These are phyloP conservation scores for Sclerotinia trifoliorum DNA, from an alignment of 2,329 filamentous ascomycete species.

Conservation along the genomic window DNA sequence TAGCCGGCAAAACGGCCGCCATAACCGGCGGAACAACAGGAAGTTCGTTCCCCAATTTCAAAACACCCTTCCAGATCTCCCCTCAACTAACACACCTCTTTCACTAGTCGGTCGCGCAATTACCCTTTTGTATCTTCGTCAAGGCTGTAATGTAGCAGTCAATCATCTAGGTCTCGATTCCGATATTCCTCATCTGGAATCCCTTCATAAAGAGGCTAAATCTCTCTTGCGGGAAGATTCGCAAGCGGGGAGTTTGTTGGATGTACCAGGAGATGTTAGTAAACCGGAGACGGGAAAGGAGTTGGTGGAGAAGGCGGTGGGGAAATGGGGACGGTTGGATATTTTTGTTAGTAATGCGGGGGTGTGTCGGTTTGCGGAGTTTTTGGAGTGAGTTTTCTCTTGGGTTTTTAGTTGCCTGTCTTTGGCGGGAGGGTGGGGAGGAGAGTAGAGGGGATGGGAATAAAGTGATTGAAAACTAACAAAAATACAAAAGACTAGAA, in stretches of 20 bases:
- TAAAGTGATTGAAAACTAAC: conserved; percentile 7
- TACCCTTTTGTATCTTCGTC: conserved; percentile 71
- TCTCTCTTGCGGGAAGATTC: conserved; percentile 45
- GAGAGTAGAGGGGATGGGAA: background rate
- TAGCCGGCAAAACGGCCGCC: conserved; percentile 21
- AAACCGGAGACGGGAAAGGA: conserved; percentile 67
- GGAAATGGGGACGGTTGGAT: conserved; percentile 62
- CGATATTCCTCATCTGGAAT: conserved; percentile 53
- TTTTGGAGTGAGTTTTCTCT: conserved; percentile 59
- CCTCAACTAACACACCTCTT: background rate
- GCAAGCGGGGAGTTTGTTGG: conserved; percentile 56
- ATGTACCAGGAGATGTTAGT: conserved; percentile 74
- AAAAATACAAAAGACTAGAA: conserved; percentile 51
- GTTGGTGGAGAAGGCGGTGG: conserved; percentile 66
- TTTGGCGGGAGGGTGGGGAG: background rate
- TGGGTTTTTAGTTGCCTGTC: conserved; percentile 15
- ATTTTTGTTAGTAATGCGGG: conserved; percentile 88
- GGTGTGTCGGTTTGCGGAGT: conserved; percentile 84
- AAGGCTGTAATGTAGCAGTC: conserved; percentile 75
- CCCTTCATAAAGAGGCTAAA: conserved; percentile 53
- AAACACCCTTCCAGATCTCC: conserved; percentile 57
- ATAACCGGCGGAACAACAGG: conserved; percentile 24
- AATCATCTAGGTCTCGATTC: conserved; percentile 68
- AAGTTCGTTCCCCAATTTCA: conserved; percentile 5
- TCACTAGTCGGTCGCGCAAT: conserved; percentile 74